Percentiles rank a stretch among this genome's conserved stretches.
Conservation (phyloP, 148 eudicot species). For the Nyssa sinensis region DNA sequence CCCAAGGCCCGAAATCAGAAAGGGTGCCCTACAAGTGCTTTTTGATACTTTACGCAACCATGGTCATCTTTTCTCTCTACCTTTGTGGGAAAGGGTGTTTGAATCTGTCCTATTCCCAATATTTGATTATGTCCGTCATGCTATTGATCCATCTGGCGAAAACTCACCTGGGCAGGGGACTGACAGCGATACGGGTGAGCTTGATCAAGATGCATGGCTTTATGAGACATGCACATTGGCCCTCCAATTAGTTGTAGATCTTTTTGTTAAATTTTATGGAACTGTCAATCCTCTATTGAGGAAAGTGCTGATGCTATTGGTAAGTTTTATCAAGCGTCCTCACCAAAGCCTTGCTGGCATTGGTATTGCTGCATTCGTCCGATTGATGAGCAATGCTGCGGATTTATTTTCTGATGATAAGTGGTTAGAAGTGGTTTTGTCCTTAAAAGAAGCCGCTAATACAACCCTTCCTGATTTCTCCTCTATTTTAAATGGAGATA, state of each 20-base stretch:
- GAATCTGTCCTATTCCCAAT: conserved; percentile 95
- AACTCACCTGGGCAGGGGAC: conserved; percentile 41
- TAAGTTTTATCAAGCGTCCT: conserved; percentile 90
- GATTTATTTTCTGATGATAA: conserved; percentile 83
- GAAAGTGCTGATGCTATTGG: conserved; percentile 78
- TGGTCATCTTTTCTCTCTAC: conserved; percentile 87
- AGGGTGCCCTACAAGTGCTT: conserved; percentile 85
- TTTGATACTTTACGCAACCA: conserved; percentile 90
- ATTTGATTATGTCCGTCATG: conserved; percentile 94
- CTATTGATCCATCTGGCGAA: conserved; percentile 74
- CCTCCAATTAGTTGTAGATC: conserved; percentile 92
- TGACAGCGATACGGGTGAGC: conserved; percentile 53
- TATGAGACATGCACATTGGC: conserved; percentile 97
- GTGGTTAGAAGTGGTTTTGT: conserved; percentile 85
- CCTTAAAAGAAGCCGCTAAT: conserved; percentile 80
- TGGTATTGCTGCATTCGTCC: conserved; percentile 96
- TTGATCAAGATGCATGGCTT: conserved; percentile 95
- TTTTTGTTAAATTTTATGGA: conserved; percentile 81
- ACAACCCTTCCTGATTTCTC: conserved; percentile 91
- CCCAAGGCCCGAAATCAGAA: conserved; percentile 92
- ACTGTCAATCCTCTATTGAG: conserved; percentile 85
- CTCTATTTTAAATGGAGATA: conserved; percentile 42
- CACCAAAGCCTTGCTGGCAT: conserved; percentile 99
- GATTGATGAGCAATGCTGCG: conserved; percentile 94
- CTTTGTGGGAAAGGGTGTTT: conserved; percentile 93